Percentiles rank a stretch among this genome's conserved stretches.
phyloP scores from a whole-genome alignment of 2,329 filamentous ascomycete genomes.

The Coniochaeta pulveracea region DNA sequence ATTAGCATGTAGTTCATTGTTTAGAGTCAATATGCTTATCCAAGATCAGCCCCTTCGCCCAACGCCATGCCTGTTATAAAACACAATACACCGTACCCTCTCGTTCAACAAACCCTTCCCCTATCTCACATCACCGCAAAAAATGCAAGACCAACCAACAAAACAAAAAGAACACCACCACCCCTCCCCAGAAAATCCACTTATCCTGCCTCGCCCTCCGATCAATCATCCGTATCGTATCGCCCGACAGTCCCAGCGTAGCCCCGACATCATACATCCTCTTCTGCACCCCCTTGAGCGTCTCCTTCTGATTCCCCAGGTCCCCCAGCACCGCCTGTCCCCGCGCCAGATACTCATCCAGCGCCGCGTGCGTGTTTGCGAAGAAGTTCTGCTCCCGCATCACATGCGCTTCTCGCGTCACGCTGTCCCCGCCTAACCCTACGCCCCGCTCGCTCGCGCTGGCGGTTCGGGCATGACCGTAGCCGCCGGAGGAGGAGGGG shows the following conservation, averaged over 20 bases:
- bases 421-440: slow-evolving; percentile 18
- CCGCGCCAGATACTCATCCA: slow-evolving; percentile 89
- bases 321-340: slow-evolving; percentile 86
- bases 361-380: slow-evolving; percentile 63
- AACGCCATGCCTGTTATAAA: too few species aligned
- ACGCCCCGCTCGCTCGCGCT: slow-evolving; percentile 21
- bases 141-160: slow-evolving; percentile 87
- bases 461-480: slow-evolving; percentile 27
- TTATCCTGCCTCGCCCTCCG: slow-evolving; percentile 87
- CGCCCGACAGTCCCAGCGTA: slow-evolving; percentile 83
- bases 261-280: slow-evolving; percentile 87
- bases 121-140: slow-evolving; percentile 43
- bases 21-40: neutral
- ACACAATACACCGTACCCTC: neutral
- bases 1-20: too few species aligned
- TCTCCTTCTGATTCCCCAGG: slow-evolving; percentile 79
- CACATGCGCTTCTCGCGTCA: slow-evolving; percentile 67
- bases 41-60: too few species aligned
- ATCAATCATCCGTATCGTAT: slow-evolving; percentile 96
- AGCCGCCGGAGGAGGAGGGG: slow-evolving; percentile 1
- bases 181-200: slow-evolving; percentile 90
- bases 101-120: slow-evolving; percentile 6
- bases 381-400: slow-evolving; percentile 87
- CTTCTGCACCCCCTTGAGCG: slow-evolving; percentile 89
- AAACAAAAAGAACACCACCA: slow-evolving; percentile 78